phyloP scores from a whole-genome alignment of 306 rosid genomes.

The Citrullus amarus region DNA sequence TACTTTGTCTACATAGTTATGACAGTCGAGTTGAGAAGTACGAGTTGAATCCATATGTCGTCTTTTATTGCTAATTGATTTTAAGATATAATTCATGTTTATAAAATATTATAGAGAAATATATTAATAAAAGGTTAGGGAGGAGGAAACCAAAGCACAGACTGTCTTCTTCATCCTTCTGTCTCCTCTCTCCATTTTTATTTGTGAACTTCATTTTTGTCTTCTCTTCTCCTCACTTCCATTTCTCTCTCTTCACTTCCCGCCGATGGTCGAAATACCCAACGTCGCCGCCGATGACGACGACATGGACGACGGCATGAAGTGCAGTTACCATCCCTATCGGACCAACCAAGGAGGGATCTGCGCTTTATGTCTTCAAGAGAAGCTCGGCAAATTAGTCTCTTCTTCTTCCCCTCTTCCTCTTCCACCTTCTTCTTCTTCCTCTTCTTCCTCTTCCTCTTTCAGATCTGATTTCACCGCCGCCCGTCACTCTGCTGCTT shows the following conservation, averaged over 20 bases:
- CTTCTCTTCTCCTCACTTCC: background rate
- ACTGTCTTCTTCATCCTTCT: background rate
- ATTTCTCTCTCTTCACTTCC: background rate
- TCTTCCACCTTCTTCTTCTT: conserved; percentile 36
- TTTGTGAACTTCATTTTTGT: background rate
- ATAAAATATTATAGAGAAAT: background rate
- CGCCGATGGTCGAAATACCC: background rate
- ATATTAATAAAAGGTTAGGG: background rate
- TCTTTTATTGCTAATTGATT: no score
- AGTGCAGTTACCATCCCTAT: conserved; percentile 71
- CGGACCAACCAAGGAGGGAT: conserved; percentile 81
- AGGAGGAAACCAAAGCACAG: background rate
- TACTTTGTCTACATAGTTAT: background rate
- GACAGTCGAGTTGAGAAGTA: no score
- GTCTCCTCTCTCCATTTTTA: background rate
- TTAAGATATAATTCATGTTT: no score
- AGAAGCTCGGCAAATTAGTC: conserved; percentile 82
- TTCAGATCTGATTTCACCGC: conserved; percentile 44
- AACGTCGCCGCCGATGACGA: conserved; percentile 34
- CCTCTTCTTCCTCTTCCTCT: conserved; percentile 56
- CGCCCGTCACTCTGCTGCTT: background rate
- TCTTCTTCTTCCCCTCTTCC: conserved; percentile 73
- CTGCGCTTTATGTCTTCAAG: conserved; percentile 93
- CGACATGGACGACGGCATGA: conserved; percentile 71
- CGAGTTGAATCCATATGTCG: no score